A percentile compares a stretch with the other conserved stretches of the same genome.
These are phyloP conservation scores for Meyerozyma elateridarum DNA, from an alignment of 1,139 yeast species.

Conservation along the genomic window DNA sequence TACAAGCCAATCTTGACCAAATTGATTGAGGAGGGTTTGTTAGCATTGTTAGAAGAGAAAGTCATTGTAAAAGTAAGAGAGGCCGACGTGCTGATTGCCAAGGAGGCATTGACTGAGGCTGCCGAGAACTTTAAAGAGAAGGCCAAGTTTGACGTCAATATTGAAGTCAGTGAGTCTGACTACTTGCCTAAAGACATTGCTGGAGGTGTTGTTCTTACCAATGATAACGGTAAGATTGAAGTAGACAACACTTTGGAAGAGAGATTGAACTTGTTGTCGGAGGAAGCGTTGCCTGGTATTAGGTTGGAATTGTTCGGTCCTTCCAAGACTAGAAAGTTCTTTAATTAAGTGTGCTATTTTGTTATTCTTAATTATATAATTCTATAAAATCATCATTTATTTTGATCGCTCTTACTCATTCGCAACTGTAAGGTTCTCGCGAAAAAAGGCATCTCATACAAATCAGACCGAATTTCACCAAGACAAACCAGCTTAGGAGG, in stretches of 20 bases:
- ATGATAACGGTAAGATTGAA: conserved; percentile 75
- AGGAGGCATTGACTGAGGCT: conserved; percentile 60
- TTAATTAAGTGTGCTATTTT: conserved; percentile 52
- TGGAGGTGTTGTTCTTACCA: conserved; percentile 80
- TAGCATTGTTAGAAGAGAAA: conserved; percentile 66
- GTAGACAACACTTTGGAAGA: conserved; percentile 92
- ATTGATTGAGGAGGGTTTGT: conserved; percentile 78
- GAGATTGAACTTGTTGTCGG: conserved; percentile 77
- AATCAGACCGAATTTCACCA: too few species aligned
- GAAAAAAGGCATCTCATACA: too few species aligned
- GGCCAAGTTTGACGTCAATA: conserved; percentile 46
- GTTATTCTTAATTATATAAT: too few species aligned
- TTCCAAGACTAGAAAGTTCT: conserved; percentile 82
- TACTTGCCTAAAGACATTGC: conserved; percentile 60
- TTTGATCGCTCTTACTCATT: too few species aligned
- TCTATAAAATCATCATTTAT: too few species aligned
- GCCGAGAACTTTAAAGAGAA: conserved; percentile 58
- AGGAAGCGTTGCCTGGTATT: conserved; percentile 87
- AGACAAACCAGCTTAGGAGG: too few species aligned
- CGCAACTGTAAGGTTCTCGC: too few species aligned
- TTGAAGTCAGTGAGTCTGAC: conserved; percentile 50
- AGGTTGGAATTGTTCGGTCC: conserved; percentile 89
- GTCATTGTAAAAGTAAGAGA: conserved; percentile 67
- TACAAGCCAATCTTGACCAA: conserved; percentile 72
- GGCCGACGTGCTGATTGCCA: conserved; percentile 59